A percentile compares a stretch with the other conserved stretches of the same genome.
Conservation (phyloP, 352 stramenopile species). For the Pythium aristosporum region DNA sequence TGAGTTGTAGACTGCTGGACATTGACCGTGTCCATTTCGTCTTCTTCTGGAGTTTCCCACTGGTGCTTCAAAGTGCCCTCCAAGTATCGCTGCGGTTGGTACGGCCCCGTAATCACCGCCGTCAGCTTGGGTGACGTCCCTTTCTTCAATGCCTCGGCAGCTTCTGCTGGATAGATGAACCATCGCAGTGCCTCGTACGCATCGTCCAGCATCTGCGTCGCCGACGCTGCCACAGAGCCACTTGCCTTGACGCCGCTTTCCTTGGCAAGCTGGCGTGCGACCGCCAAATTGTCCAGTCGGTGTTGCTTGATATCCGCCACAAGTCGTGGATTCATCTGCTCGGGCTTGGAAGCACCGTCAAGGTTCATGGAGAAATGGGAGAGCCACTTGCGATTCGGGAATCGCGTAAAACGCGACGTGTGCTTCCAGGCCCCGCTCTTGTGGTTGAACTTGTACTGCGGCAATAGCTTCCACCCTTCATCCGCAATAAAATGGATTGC, state of each 20-base stretch:
- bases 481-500: slow-evolving; percentile 90
- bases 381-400: slow-evolving; percentile 30
- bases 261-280: slow-evolving; percentile 34
- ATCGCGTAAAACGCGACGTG: slow-evolving; percentile 33
- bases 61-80: slow-evolving; percentile 42
- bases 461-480: slow-evolving; percentile 89
- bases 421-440: slow-evolving; percentile 92
- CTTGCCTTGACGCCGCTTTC: slow-evolving; percentile 22
- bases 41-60: slow-evolving; percentile 29
- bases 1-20: not conserved
- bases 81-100: slow-evolving; percentile 32
- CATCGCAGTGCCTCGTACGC: slow-evolving; percentile 38
- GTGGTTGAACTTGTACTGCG: slow-evolving; percentile 93
- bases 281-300: slow-evolving; percentile 39
- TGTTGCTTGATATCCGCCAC: slow-evolving; percentile 27
- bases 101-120: slow-evolving; percentile 5
- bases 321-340: slow-evolving; percentile 17
- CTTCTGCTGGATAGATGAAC: slow-evolving; percentile 49
- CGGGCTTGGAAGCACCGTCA: not conserved
- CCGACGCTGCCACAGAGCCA: slow-evolving; percentile 33
- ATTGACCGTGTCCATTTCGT: not conserved
- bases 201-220: slow-evolving; percentile 52
- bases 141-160: slow-evolving; percentile 13
- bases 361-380: slow-evolving; percentile 19
- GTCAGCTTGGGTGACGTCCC: not conserved